Conservation (phyloP, 2,329 filamentous ascomycete genomes). For the Calonectria pseudoreteaudii region DNA sequence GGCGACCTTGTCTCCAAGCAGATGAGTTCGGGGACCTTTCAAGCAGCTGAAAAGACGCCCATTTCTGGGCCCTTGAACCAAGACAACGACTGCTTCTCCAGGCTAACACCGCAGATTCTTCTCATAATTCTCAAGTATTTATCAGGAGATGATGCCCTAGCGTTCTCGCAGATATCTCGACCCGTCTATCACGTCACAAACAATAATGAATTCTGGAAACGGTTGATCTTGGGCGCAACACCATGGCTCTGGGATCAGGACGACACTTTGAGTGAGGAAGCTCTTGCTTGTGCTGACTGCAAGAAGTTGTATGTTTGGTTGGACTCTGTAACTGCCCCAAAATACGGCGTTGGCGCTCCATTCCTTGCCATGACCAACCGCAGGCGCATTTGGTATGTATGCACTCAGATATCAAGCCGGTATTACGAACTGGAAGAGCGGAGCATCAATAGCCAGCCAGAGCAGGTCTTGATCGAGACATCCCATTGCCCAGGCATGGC, state of each 20-base stretch:
- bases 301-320: slow-evolving; percentile 14
- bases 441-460: background rate
- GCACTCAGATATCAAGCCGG: background rate
- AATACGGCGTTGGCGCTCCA: background rate
- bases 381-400: slow-evolving; percentile 17
- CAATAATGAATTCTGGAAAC: slow-evolving; percentile 15
- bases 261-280: background rate
- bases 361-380: slow-evolving; percentile 23
- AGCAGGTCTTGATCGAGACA: background rate
- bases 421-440: background rate
- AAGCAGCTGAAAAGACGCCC: background rate
- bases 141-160: background rate
- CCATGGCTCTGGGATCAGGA: slow-evolving; percentile 21
- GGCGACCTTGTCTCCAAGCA: background rate
- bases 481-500: background rate
- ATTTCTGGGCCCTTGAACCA: too few relatives aligned
- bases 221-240: background rate
- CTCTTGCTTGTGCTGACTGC: background rate
- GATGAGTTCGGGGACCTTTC: background rate
- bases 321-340: background rate
- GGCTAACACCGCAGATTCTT: background rate
- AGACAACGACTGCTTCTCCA: background rate
- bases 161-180: background rate
- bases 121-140: background rate
- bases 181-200: background rate